Evolutionary conservation across 139 green algal genomes (phyloP).

Genomic region (Dunaliella sp.): DNA sequence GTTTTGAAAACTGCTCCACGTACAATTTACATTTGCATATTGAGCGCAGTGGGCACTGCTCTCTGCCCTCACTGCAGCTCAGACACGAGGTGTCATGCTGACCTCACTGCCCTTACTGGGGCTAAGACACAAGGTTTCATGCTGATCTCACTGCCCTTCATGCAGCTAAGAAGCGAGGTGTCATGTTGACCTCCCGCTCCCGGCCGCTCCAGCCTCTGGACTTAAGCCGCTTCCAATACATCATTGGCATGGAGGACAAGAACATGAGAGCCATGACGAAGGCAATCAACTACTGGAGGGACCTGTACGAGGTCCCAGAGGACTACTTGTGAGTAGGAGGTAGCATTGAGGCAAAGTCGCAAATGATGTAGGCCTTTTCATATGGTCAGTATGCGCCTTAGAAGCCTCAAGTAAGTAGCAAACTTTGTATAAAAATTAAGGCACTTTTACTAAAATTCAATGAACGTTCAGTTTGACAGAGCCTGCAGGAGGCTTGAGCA

Average conservation of each 20-base stretch:
- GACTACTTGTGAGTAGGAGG: neutral
- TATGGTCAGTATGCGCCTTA: neutral
- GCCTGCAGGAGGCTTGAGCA: too few species aligned
- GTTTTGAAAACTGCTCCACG: too few species aligned
- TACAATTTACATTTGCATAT: too few species aligned
- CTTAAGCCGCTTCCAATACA: slow-evolving; percentile 79
- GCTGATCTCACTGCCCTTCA: neutral
- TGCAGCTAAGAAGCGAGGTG: slow-evolving; percentile 61
- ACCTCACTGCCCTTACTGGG: neutral
- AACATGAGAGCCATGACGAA: slow-evolving; percentile 70
- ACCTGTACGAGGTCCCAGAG: neutral
- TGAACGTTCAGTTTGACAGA: too few species aligned
- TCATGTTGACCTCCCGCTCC: slow-evolving; percentile 81
- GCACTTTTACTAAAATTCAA: too few species aligned
- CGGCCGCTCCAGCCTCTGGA: slow-evolving; percentile 82
- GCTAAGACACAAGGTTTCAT: neutral
- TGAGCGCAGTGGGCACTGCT: too few species aligned
- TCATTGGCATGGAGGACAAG: slow-evolving; percentile 86
- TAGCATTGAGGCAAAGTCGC: neutral
- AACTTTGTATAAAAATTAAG: too few species aligned
- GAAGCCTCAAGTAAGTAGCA: too few species aligned
- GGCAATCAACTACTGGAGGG: slow-evolving; percentile 2
- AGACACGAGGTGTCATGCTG: too few species aligned
- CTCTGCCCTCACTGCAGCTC: too few species aligned
- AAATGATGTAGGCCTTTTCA: neutral